phyloP scores from a whole-genome alignment of 192 early-diverging fungal genomes.

The Pecoramyces ruminantium region DNA sequence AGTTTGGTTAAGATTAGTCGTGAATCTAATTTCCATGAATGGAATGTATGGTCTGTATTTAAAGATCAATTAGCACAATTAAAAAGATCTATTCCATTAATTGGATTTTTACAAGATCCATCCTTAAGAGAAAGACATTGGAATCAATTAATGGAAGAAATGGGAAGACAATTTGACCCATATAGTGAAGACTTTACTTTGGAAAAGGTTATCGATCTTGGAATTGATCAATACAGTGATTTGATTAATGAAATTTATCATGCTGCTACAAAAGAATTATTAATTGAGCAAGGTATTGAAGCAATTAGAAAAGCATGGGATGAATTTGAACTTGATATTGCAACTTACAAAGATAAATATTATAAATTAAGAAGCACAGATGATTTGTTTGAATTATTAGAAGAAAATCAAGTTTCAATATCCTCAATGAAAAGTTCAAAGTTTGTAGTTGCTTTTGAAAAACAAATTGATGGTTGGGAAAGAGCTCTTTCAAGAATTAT shows the following conservation, averaged over 20 bases:
- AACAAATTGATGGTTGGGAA: not conserved
- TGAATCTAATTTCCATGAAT: conserved; percentile 33
- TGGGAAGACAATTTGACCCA: not conserved
- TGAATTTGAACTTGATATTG: not conserved
- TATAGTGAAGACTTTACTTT: not conserved
- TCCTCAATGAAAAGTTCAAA: not conserved
- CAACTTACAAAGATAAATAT: not conserved
- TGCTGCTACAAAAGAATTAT: not conserved
- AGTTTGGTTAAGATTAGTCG: conserved; percentile 19
- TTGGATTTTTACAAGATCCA: conserved; percentile 4
- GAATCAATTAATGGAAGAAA: not conserved
- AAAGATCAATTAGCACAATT: conserved; percentile 31
- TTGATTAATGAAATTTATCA: not conserved
- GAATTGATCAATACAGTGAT: not conserved
- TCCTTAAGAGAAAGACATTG: not conserved
- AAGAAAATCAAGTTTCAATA: not conserved
- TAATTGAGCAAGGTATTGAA: not conserved
- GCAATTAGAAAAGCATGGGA: not conserved
- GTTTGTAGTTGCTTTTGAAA: not conserved
- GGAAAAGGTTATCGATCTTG: not conserved
- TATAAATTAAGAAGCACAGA: not conserved
- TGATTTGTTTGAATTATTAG: not conserved
- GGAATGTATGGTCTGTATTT: conserved; percentile 32
- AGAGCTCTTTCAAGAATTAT: not conserved
- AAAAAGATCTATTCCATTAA: conserved; percentile 26